Evolutionary conservation across 352 stramenopile genomes (phyloP).

Genomic region (Globisporangium echinulatum): DNA sequence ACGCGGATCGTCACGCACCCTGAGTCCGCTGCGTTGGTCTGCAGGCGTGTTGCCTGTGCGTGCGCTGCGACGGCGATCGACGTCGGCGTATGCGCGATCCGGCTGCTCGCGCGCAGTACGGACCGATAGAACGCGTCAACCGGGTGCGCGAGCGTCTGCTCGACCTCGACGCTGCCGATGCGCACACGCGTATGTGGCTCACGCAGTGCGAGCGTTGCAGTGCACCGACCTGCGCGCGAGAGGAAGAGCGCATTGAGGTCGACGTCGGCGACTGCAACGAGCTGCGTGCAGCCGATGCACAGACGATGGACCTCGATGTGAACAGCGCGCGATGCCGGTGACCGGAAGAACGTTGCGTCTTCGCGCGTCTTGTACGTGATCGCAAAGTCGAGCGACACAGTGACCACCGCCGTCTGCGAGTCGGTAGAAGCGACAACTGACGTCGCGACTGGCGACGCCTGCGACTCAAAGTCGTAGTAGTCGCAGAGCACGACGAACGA

Average conservation of each 20-base stretch:
- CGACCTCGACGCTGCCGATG: slow-evolving; percentile 11
- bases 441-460: slow-evolving; percentile 20
- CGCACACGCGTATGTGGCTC: slow-evolving; percentile 9
- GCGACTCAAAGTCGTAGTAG: slow-evolving; percentile 38
- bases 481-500: slow-evolving; percentile 25
- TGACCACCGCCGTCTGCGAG: background rate
- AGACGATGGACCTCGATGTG: slow-evolving; percentile 24
- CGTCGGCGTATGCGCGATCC: background rate
- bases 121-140: slow-evolving; percentile 16
- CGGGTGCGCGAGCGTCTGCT: slow-evolving; percentile 5
- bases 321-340: slow-evolving; percentile 7
- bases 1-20: slow-evolving; percentile 7
- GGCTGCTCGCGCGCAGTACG: slow-evolving; percentile 6
- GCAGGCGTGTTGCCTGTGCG: background rate
- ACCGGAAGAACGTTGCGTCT: slow-evolving; percentile 19
- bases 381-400: slow-evolving; percentile 18
- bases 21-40: background rate
- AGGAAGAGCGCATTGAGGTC: slow-evolving; percentile 19
- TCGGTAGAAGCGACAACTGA: no score
- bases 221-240: slow-evolving; percentile 5
- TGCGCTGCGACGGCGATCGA: background rate
- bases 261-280: slow-evolving; percentile 11
- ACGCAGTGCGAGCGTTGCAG: slow-evolving; percentile 11
- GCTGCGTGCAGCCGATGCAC: background rate
- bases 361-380: slow-evolving; percentile 27